Evolutionary conservation across 352 stramenopile species (phyloP).

Genomic region (Plasmopara viticola): DNA sequence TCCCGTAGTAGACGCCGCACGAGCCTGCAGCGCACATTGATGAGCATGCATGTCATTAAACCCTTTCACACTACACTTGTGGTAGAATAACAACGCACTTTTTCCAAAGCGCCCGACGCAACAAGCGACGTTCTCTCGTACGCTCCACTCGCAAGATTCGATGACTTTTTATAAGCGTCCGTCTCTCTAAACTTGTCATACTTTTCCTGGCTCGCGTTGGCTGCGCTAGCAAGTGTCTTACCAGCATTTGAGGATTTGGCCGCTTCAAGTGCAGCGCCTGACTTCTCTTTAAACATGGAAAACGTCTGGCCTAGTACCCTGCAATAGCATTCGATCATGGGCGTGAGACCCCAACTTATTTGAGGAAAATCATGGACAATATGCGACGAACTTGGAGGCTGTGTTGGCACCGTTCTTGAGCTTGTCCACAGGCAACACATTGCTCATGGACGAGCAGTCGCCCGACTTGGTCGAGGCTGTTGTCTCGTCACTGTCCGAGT

Average conservation of each 20-base stretch:
- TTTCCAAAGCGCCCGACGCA: conserved; percentile 61
- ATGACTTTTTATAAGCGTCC: conserved; percentile 81
- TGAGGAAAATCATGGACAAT: neutral
- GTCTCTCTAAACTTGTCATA: conserved; percentile 79
- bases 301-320: conserved; percentile 69
- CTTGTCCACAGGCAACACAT: conserved; percentile 82
- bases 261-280: conserved; percentile 54
- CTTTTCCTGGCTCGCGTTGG: conserved; percentile 58
- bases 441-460: conserved; percentile 58
- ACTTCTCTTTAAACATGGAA: conserved; percentile 70
- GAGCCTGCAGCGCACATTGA: conserved; percentile 30
- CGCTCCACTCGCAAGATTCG: conserved; percentile 43
- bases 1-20: conserved; percentile 45
- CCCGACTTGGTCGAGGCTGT: conserved; percentile 36
- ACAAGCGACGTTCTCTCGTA: conserved; percentile 62
- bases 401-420: conserved; percentile 84
- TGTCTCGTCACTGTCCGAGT: conserved; percentile 36
- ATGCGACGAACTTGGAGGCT: conserved; percentile 51
- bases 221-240: conserved; percentile 51
- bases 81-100: conserved; percentile 27
- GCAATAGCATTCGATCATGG: neutral
- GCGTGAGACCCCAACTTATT: neutral
- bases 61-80: neutral
- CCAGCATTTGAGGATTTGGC: conserved; percentile 77
- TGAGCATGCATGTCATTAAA: conserved; percentile 7